Evolutionary conservation across 2,329 filamentous ascomycete species (phyloP), one percentile per base, ranked within the genome.

Genomic region (Diaporthe sp.): DNA sequence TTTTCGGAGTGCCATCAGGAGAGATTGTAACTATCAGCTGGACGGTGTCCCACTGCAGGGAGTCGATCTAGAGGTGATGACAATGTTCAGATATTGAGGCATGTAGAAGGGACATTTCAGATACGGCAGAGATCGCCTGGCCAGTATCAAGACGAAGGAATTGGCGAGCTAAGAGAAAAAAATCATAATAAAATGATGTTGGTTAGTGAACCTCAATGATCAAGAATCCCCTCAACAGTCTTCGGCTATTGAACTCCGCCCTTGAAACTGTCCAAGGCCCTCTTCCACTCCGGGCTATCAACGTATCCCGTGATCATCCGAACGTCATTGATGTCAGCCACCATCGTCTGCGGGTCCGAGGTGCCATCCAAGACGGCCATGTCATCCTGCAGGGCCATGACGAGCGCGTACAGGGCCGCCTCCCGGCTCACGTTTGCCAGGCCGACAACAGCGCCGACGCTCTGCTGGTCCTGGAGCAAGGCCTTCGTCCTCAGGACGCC

Each of bases 401-500:
- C 84, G 57, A 90, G 82, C 1, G 85, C 81, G 76, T 89, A 90
- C 73, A 86, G 83, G 0, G 88, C 87, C 1, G 84, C 84, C n/a
- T 84, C 84, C 0, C 73, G 73, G 9, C 82, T 79, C 15, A 88
- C 83, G 7, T 79, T 81, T 1, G 84, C 83, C 2, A 78, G 81
- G 7, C 81, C 77, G 1, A 90, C 90, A 2, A 95, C 83, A 3
- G 67, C 71, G 10, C 79, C 78, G 13, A 80, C 80, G 0, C 94
- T 90, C 0, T 88, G 90, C 19, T 76, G 77, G 61, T 82, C 83
- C 55, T 78, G 79, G 53, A 86, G 79, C 28, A 89, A 81, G 1
- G 76, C 75, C 2, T 80, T 90, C 3, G 85, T 88, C 3, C 84
- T 87, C 75, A 91, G 79, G 0, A 88, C 90, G 88, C 89, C 90